phyloP scores from a whole-genome alignment of 164 flowering plant genomes.

The Nymphaea thermarum region DNA sequence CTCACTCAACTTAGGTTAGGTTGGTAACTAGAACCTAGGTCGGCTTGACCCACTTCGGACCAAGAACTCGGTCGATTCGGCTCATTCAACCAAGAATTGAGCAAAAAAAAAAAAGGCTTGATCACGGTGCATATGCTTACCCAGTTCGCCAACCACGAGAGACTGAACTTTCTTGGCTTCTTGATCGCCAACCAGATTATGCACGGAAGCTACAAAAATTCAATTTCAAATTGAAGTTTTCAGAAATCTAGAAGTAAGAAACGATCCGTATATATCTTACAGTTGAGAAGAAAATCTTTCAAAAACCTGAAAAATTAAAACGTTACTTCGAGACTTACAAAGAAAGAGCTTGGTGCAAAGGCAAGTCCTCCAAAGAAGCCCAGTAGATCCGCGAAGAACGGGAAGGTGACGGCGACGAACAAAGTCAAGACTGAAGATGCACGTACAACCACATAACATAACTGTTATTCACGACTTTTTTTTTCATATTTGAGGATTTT shows the following conservation, averaged over 20 bases:
- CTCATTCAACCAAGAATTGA: too few species aligned
- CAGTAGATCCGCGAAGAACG: slow-evolving; percentile 91
- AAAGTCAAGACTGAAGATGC: slow-evolving; percentile 55
- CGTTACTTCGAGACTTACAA: slow-evolving; percentile 32
- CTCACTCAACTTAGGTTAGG: too few species aligned
- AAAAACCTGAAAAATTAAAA: too few species aligned
- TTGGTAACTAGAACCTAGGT: too few species aligned
- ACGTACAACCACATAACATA: background rate
- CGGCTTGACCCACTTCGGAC: too few species aligned
- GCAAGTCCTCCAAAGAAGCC: slow-evolving; percentile 98
- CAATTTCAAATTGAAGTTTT: background rate
- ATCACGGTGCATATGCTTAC: slow-evolving; percentile 21
- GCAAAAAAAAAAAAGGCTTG: background rate
- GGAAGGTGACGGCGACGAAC: slow-evolving; percentile 71
- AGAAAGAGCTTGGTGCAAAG: slow-evolving; percentile 80
- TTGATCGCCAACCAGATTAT: slow-evolving; percentile 63
- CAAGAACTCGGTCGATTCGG: too few species aligned
- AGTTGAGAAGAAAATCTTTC: too few species aligned
- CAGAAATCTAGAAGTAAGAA: background rate
- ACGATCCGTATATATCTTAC: background rate
- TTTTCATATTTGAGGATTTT: too few species aligned
- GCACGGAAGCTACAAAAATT: slow-evolving; percentile 56
- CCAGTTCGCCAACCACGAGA: slow-evolving; percentile 73
- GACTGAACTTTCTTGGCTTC: slow-evolving; percentile 65
- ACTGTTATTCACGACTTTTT: too few species aligned